Percentiles rank a stretch among this genome's conserved stretches.
Conservation (phyloP, 768 basidiomycete genomes). For the Leccinum subtestaceum region DNA sequence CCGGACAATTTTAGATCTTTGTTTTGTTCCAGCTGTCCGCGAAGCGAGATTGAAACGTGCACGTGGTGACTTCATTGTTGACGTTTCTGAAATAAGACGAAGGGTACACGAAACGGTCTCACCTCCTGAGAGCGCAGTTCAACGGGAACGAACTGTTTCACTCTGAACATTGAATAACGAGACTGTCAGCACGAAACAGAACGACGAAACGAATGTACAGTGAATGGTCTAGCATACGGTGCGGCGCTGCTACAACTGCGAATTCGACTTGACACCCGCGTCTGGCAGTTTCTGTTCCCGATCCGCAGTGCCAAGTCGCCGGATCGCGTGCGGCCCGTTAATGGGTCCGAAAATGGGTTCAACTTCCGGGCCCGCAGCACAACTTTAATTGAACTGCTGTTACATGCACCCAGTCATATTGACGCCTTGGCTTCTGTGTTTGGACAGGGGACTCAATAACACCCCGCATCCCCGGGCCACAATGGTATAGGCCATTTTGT, state of each 20-base stretch:
- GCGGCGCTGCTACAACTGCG: no score
- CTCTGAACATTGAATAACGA: no score
- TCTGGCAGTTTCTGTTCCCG: not conserved
- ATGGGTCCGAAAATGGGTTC: not conserved
- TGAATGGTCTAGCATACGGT: no score
- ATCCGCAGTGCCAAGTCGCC: not conserved
- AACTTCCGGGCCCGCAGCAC: not conserved
- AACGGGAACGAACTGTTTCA: not conserved
- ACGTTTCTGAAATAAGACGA: no score
- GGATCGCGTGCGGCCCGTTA: no score
- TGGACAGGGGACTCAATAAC: not conserved
- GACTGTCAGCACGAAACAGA: no score
- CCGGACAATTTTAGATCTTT: not conserved
- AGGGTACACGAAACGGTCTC: not conserved
- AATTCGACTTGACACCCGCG: no score
- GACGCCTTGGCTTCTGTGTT: not conserved
- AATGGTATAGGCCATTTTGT: slow-evolving; percentile 6
- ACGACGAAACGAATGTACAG: no score
- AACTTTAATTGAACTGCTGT: not conserved
- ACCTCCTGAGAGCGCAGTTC: not conserved
- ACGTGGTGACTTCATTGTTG: no score
- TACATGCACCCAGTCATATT: not conserved
- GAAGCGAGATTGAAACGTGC: not conserved
- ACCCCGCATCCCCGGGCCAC: slow-evolving; percentile 5
- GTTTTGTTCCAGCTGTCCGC: not conserved